These are phyloP conservation scores for Phylloporus scabripes DNA, from an alignment of 768 basidiomycete species.

Conservation along the genomic window DNA sequence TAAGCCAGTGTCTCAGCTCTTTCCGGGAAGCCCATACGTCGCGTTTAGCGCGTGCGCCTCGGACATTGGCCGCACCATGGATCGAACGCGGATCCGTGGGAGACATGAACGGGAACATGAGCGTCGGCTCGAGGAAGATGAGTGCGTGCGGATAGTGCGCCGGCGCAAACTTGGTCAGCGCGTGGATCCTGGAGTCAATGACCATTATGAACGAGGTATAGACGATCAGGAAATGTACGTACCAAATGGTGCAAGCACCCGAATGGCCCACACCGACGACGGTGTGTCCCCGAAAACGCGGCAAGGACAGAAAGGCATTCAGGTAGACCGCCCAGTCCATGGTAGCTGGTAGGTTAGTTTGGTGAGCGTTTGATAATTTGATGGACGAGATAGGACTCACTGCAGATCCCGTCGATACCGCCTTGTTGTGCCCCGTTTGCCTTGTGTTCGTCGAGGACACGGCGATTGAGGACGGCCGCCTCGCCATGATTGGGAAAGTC, in stretches of 20 bases:
- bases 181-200: conserved; percentile 10
- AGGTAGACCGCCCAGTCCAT: conserved; percentile 23
- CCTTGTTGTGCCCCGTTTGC: not conserved
- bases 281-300: conserved; percentile 19
- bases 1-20: conserved; percentile 18
- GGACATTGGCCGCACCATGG: conserved; percentile 29
- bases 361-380: not conserved
- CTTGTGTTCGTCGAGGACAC: conserved; percentile 22
- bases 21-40: conserved; percentile 24
- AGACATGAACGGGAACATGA: conserved; percentile 29
- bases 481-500: conserved; percentile 36
- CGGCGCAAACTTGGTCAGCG: conserved; percentile 15
- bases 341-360: conserved; percentile 10
- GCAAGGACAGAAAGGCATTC: conserved; percentile 19
- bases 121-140: conserved; percentile 27
- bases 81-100: conserved; percentile 24
- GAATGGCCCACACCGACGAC: conserved; percentile 27
- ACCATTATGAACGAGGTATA: not conserved
- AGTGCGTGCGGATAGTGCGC: conserved; percentile 11
- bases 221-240: not conserved
- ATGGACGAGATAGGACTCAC: conserved; percentile 10
- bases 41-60: conserved; percentile 22
- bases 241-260: conserved; percentile 28
- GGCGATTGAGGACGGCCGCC: conserved; percentile 29
- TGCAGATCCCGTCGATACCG: conserved; percentile 13